Evolutionary conservation across 345 rosid genomes (phyloP), one percentile per base, ranked within the genome.

Genomic region (Linum trigynum): DNA sequence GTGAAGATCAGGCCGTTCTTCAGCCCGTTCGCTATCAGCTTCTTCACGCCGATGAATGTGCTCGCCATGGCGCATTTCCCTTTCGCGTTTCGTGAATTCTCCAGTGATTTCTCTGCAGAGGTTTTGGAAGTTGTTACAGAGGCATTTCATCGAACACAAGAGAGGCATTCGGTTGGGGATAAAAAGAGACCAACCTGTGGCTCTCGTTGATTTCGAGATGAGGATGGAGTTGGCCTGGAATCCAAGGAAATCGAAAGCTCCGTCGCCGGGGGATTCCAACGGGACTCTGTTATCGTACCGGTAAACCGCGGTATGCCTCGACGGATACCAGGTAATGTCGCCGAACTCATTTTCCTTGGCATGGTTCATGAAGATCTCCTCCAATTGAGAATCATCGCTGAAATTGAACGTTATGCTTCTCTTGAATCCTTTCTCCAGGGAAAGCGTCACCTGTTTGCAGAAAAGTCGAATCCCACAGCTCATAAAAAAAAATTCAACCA

Each of bases 291-390:
- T 38, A 59, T 92, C 97, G 62, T 85, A 84, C 69, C 96, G 80
- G 70, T 90, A 92, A 8, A 85, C 97, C 2, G 94, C 94, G 0
- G 79, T 83, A 8, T 65, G 73, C 65, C 67, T 84, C 3, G 97
- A 92, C 35, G 97, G 94, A 59, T 92, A 88, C 98, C 98, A 90
- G 3, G 89, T 78, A 39, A 90, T 84, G 63, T 90, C 98, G 23
- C 82, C 98, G 53, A 92, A 89, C 63, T 89, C 97, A 58, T 77
- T 73, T 50, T 73, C 71, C 73, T 70, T 85, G 0, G 85, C 97
- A 68, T 92, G 97, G 2, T 80, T 84, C 35, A 81, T 64, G 58
- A 81, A 80, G 2, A 57, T 35, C n/a, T 81, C 80, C 74, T 90
- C 96, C 14, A 92, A 65, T 3, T 50, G 65, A 32, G 57, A 76